These are phyloP conservation scores for Paradendryphiella salina DNA, from an alignment of 2,329 filamentous ascomycete genomes.

Conservation along the genomic window DNA sequence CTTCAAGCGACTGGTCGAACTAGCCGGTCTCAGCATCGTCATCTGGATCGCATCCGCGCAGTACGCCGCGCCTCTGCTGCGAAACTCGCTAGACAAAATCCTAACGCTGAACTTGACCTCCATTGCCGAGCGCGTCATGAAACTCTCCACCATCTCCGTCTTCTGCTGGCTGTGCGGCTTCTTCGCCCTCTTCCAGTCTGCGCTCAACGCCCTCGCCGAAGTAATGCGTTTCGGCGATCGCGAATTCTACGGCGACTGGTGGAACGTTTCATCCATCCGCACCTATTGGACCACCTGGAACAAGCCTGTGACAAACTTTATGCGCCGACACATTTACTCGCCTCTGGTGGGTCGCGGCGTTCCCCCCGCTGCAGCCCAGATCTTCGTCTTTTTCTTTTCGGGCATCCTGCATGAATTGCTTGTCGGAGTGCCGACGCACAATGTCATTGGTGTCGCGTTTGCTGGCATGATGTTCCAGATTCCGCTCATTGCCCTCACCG, in stretches of 20 bases:
- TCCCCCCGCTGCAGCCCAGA: slow-evolving; percentile 69
- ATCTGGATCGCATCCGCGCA: slow-evolving; percentile 96
- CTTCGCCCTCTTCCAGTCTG: slow-evolving; percentile 93
- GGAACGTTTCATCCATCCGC: slow-evolving; percentile 80
- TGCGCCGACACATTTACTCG: slow-evolving; percentile 90
- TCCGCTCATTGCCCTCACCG: slow-evolving; percentile 80
- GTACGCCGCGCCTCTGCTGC: slow-evolving; percentile 86
- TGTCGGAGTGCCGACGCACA: slow-evolving; percentile 93
- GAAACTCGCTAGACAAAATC: slow-evolving; percentile 88
- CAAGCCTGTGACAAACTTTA: slow-evolving; percentile 94
- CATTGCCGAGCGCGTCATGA: slow-evolving; percentile 87
- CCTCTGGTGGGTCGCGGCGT: slow-evolving; percentile 85
- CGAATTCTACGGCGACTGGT: slow-evolving; percentile 97
- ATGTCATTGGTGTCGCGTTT: slow-evolving; percentile 90
- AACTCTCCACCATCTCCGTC: slow-evolving; percentile 91
- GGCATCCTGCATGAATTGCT: slow-evolving; percentile 89
- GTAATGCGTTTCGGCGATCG: slow-evolving; percentile 88
- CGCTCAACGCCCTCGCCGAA: slow-evolving; percentile 88
- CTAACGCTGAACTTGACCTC: slow-evolving; percentile 75
- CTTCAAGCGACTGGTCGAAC: slow-evolving; percentile 76
- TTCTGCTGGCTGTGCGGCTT: slow-evolving; percentile 98
- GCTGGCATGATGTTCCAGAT: slow-evolving; percentile 92
- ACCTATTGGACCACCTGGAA: slow-evolving; percentile 97
- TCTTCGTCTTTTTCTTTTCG: slow-evolving; percentile 84
- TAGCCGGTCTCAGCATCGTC: slow-evolving; percentile 76